phyloP scores from a whole-genome alignment of 768 basidiomycete genomes.

The Naganishia kalamii region DNA sequence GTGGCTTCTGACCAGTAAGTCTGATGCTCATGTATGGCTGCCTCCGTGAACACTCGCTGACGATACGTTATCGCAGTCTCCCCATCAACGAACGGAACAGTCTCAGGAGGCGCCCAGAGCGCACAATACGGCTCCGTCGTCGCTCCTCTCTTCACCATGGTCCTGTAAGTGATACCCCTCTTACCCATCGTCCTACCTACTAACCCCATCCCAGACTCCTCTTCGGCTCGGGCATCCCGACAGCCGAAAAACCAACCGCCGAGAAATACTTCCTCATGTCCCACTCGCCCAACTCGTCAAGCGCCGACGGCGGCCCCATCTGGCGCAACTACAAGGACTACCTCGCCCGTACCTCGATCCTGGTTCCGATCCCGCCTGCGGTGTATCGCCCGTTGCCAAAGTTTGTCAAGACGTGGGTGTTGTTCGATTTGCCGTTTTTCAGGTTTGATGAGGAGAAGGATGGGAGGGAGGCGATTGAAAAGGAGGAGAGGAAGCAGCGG shows the following conservation, averaged over 20 bases:
- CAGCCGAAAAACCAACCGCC: constrained; percentile 62
- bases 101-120: constrained; percentile 50
- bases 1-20: constrained; percentile 35
- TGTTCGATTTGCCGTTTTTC: constrained; percentile 62
- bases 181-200: not conserved
- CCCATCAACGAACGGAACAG: constrained; percentile 53
- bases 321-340: constrained; percentile 54
- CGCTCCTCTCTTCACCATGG: constrained; percentile 60
- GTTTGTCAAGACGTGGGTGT: constrained; percentile 54
- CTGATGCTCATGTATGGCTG: not conserved
- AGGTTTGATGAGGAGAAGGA: constrained; percentile 56
- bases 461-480: constrained; percentile 50
- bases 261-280: constrained; percentile 57
- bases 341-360: constrained; percentile 56
- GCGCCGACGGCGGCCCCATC: constrained; percentile 14
- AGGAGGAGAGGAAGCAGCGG: constrained; percentile 31
- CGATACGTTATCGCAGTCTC: constrained; percentile 51
- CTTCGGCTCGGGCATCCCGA: constrained; percentile 65
- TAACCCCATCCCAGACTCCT: constrained; percentile 41
- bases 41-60: too few relatives aligned
- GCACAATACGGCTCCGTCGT: constrained; percentile 60
- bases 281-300: constrained; percentile 29
- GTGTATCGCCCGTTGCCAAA: constrained; percentile 55
- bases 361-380: constrained; percentile 58
- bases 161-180: constrained; percentile 49